Base-by-base conservation (phyloP, 2,329 filamentous ascomycete genomes). In the Sporothrix mexicana region DNA sequence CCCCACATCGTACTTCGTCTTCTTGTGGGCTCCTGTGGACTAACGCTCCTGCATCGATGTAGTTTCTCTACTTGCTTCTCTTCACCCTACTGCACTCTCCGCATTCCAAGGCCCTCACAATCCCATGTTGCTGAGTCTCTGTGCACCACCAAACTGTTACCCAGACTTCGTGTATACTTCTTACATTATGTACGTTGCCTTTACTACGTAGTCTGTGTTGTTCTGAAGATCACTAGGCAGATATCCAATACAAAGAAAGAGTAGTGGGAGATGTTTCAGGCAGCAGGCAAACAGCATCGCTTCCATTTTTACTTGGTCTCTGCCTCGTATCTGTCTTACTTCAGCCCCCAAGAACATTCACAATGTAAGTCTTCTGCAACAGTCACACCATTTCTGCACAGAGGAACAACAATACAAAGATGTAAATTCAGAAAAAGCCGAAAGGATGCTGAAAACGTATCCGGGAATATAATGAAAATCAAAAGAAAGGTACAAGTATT, bases 311-410 rank as follows among this genome's bases (percentile, higher is more conserved):
- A 36, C 30, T 36, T 36, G 30, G 30, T 43, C 30, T 20, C 57
- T 43, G 30, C 57, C 25, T 62, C 17, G 30, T 20, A 20, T 43
- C 6, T 36, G 0, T 15, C 15, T 43, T 43, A 30, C 57, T 43
- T 62, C 30, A 30, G 57, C 57, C 36, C 57, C 57, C 57, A 62
- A 62, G 3, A n/a, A 10, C 17, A 20, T 62, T 43, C 2, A 5
- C 57, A 62, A 62, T 36, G 57, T 36, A 15, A 4, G 36, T 0
- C 1, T 43, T 66, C 61, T 66, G 61, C 61, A 66, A 49, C 41
- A 8, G 53, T 68, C 45, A 23, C 45, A 68, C 64, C 45, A 68
- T 47, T 68, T 68, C 5, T 68, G 59, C 59, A 10, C 6, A 36
- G 13, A 25, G 25, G n/a, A 5, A 57, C 15, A 23, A 57, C 45